Conservation (phyloP, 805 yeast species). For the Schwanniomyces pseudopolymorphus region DNA sequence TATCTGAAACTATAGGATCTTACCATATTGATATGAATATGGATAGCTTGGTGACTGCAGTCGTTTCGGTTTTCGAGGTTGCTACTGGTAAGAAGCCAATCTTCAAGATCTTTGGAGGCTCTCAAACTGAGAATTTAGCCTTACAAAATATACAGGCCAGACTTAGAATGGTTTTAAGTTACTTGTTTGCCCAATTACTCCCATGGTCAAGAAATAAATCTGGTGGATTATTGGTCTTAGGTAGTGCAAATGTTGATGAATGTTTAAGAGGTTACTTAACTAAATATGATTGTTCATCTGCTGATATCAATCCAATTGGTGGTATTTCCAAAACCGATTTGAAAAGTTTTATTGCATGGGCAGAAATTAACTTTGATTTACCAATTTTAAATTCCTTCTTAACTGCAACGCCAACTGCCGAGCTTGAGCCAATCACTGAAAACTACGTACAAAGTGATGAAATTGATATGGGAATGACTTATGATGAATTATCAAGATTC, state of each 20-base stretch:
- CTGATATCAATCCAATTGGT: slow-evolving; percentile 98
- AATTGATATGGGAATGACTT: slow-evolving; percentile 97
- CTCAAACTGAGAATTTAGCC: slow-evolving; percentile 88
- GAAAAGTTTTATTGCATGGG: slow-evolving; percentile 81
- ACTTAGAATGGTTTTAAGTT: slow-evolving; percentile 89
- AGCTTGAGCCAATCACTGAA: slow-evolving; percentile 92
- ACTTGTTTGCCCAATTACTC: slow-evolving; percentile 86
- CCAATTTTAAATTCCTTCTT: slow-evolving; percentile 79
- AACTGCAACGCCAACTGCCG: slow-evolving; percentile 96
- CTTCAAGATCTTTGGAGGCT: slow-evolving; percentile 91
- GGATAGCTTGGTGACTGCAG: slow-evolving; percentile 78
- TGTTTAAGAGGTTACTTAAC: slow-evolving; percentile 94
- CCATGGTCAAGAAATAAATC: slow-evolving; percentile 87
- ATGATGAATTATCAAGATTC: slow-evolving; percentile 87
- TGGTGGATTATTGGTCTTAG: slow-evolving; percentile 86
- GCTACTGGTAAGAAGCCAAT: slow-evolving; percentile 90
- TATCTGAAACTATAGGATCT: slow-evolving; percentile 77
- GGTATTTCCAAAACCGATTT: slow-evolving; percentile 94
- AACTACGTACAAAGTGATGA: slow-evolving; percentile 95
- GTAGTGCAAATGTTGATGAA: slow-evolving; percentile 97
- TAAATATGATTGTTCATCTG: slow-evolving; percentile 95
- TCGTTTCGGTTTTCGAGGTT: slow-evolving; percentile 73
- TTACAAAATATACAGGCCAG: slow-evolving; percentile 97
- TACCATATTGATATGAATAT: slow-evolving; percentile 91
- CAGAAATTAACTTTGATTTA: slow-evolving; percentile 63